Conservation (phyloP, 495 filamentous ascomycete species). For the Penicillium daleae region DNA sequence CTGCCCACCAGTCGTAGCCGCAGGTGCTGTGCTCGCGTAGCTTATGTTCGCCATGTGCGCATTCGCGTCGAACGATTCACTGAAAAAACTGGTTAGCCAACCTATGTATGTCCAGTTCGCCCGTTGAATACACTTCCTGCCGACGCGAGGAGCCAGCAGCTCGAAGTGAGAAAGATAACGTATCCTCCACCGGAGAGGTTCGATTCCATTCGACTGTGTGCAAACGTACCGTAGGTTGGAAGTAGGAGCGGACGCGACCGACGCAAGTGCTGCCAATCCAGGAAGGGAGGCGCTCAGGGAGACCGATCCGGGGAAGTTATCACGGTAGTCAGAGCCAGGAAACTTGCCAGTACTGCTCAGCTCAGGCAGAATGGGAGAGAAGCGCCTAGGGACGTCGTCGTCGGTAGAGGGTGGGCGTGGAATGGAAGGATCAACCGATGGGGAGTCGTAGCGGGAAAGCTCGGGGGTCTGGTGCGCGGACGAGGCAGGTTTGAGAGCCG, state of each 20-base stretch:
- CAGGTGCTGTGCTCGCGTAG: constrained; percentile 67
- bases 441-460: constrained; percentile 37
- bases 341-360: constrained; percentile 29
- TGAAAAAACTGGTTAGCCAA: constrained; percentile 44
- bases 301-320: constrained; percentile 24
- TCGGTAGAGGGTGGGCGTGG: constrained; percentile 30
- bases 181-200: background rate
- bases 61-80: constrained; percentile 55
- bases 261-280: constrained; percentile 60
- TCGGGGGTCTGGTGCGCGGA: constrained; percentile 46
- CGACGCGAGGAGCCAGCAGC: constrained; percentile 12
- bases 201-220: background rate
- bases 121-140: constrained; percentile 15
- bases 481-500: constrained; percentile 51
- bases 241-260: constrained; percentile 61
- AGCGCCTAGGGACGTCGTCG: constrained; percentile 16
- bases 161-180: background rate
- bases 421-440: constrained; percentile 21
- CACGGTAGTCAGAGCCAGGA: constrained; percentile 21
- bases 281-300: constrained; percentile 38
- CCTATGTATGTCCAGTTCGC: constrained; percentile 18
- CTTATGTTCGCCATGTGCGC: constrained; percentile 59
- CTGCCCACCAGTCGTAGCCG: constrained; percentile 67
- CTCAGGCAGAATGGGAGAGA: constrained; percentile 27
- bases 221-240: constrained; percentile 67